phyloP scores from a whole-genome alignment of 2,329 filamentous ascomycete genomes.

The Elsinoe arachidis region DNA sequence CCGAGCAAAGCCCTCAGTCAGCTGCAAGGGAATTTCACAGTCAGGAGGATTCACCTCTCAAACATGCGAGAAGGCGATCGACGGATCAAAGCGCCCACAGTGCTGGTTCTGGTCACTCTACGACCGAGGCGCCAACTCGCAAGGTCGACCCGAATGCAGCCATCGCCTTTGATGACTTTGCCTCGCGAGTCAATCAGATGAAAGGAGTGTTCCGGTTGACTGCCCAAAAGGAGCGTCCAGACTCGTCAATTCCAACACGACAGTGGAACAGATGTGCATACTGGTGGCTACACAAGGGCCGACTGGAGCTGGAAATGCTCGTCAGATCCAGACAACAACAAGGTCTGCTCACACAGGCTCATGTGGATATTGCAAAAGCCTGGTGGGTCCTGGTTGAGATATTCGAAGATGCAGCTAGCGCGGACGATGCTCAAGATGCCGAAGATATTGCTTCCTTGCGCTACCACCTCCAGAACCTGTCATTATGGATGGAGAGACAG shows the following conservation, averaged over 20 bases:
- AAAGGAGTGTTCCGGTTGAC: constrained; percentile 69
- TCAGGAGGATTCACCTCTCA: background rate
- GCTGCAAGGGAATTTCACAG: background rate
- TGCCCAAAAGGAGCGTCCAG: constrained; percentile 61
- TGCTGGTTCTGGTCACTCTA: background rate
- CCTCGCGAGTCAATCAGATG: constrained; percentile 61
- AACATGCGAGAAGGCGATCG: background rate
- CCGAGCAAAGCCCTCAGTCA: constrained; percentile 1
- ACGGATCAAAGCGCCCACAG: background rate
- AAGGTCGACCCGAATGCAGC: constrained; percentile 7
- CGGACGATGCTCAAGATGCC: constrained; percentile 5
- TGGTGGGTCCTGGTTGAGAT: constrained; percentile 62
- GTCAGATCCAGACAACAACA: constrained; percentile 52
- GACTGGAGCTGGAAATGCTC: constrained; percentile 62
- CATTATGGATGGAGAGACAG: constrained; percentile 77
- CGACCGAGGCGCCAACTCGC: background rate
- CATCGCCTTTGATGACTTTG: constrained; percentile 56
- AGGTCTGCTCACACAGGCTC: constrained; percentile 60
- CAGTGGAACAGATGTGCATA: constrained; percentile 60
- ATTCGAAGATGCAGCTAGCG: constrained; percentile 19
- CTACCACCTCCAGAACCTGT: constrained; percentile 55
- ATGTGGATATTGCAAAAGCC: constrained; percentile 75
- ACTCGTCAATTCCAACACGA: constrained; percentile 51
- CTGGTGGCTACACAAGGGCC: constrained; percentile 87
- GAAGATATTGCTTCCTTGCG: constrained; percentile 12